Base-by-base conservation (phyloP, 192 early-diverging fungal genomes). In the Chytriomyces confervae region DNA sequence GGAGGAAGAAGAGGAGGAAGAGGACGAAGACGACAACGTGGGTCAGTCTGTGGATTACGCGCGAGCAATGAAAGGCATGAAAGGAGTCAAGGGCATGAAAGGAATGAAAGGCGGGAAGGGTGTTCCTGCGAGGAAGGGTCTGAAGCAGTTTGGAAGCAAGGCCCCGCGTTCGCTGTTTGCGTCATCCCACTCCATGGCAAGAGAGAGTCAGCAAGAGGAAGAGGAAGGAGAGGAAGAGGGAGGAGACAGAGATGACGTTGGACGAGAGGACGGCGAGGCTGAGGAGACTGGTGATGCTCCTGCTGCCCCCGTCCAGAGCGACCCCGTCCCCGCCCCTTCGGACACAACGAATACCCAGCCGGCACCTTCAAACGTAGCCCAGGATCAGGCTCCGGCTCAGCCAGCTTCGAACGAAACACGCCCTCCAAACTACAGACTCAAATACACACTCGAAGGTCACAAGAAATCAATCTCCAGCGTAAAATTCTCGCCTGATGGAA, bases 401-500 rank as follows among this genome's bases (percentile, higher is more conserved):
- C 48, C 65, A 46, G 29, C 50, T 5, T 16, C 48, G 16, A 13
- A 67, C 48, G 45, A 13, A 23, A 24, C 27, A 50, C 62, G 50
- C 10, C 53, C 67, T 11, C 95, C 95, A 16, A 92, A 95, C 71
- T 97, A 98, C 74, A 86, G 92, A 69, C 84, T 96, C 7, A 94
- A 91, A 64, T 95, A 93, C 80, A 94, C 93, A 29, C 89, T 98
- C 46, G 91, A 93, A 3, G 98, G 98, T 5, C 98, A 99, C 84
- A 94, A 93, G 60, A 97, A 95, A 86, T 92, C 94, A 6, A 91
- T 98, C 0, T 97, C 96, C 0, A 91, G 94, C 64, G 96, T 98
- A 13, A 98, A 98, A 83, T 98, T 97, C 80, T 98, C 97, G 23
- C 98, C 98, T 6, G 96, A 98, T 81, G 98, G 98, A 46, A 92